Evolutionary conservation across 2,329 filamentous ascomycete genomes (phyloP).

Genomic region (Juglanconis sp.): DNA sequence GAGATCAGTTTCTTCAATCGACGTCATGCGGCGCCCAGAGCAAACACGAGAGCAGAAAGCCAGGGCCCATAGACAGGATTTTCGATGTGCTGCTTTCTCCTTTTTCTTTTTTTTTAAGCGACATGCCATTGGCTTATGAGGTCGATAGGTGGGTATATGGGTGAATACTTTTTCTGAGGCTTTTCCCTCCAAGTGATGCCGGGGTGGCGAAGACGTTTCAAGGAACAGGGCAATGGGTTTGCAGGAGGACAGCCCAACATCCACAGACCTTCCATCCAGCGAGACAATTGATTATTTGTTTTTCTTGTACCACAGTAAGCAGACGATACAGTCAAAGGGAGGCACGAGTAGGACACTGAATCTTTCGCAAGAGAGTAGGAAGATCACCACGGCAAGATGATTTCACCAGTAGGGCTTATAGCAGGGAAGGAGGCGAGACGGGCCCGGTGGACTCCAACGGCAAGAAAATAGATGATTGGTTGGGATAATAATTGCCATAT

Average conservation of each 20-base stretch:
- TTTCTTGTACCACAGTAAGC: too few relatives aligned
- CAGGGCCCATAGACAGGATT: not conserved
- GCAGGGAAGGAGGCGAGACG: too few relatives aligned
- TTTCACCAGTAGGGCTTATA: too few relatives aligned
- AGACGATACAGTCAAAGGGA: too few relatives aligned
- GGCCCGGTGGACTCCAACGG: too few relatives aligned
- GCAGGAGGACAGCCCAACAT: not conserved
- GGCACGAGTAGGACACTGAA: too few relatives aligned
- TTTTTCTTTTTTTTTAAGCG: not conserved
- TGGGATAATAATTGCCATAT: too few relatives aligned
- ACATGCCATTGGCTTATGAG: not conserved
- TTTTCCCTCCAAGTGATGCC: not conserved
- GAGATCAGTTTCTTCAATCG: not conserved
- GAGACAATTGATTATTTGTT: too few relatives aligned
- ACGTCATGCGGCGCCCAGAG: slow-evolving; percentile 6
- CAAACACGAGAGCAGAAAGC: not conserved
- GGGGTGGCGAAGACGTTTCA: not conserved
- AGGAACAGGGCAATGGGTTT: not conserved
- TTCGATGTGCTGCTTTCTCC: not conserved
- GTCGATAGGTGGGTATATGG: not conserved
- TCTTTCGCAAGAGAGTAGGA: too few relatives aligned
- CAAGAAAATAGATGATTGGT: too few relatives aligned
- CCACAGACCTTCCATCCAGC: too few relatives aligned
- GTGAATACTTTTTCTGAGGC: not conserved
- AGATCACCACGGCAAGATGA: too few relatives aligned